These are phyloP conservation scores for Austropuccinia psidii DNA, from an alignment of 1,284 basidiomycete genomes.

Conservation along the genomic window DNA sequence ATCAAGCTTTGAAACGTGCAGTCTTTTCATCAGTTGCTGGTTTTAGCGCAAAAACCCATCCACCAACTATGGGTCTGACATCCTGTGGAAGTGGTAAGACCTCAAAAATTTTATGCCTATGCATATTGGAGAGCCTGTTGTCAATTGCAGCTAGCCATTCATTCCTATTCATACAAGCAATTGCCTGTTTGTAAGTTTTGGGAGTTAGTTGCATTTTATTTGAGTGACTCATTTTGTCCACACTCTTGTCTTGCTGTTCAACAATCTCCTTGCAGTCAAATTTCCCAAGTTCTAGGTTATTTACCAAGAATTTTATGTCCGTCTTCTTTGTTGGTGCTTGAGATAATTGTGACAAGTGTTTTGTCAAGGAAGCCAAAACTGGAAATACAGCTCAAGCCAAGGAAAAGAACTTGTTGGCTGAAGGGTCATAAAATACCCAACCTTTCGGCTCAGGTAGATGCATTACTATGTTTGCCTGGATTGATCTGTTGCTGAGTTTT, in stretches of 20 bases:
- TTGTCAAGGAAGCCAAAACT: not conserved
- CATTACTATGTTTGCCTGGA: not conserved
- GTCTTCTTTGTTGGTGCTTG: too few species aligned
- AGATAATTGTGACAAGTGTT: too few species aligned
- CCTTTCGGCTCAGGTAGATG: not conserved
- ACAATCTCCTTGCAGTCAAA: too few species aligned
- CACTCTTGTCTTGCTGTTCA: too few species aligned
- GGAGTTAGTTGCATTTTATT: too few species aligned
- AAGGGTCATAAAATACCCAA: not conserved
- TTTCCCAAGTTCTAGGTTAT: too few species aligned
- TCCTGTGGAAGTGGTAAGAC: not conserved
- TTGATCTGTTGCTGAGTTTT: not conserved
- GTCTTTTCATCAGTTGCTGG: not conserved
- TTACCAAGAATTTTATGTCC: too few species aligned
- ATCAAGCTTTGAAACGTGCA: not conserved
- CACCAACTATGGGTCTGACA: not conserved
- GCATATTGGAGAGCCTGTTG: not conserved
- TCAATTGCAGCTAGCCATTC: not conserved
- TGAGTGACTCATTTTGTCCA: too few species aligned
- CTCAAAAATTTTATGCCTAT: not conserved
- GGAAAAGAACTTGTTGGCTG: not conserved
- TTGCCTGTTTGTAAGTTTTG: not conserved
- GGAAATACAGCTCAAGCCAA: not conserved
- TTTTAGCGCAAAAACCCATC: conserved; percentile 9
- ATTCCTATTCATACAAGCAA: not conserved